Percentiles rank a stretch among this genome's conserved stretches.
phyloP scores from a whole-genome alignment of 768 basidiomycete species.

The Hirschioporus abietinus region DNA sequence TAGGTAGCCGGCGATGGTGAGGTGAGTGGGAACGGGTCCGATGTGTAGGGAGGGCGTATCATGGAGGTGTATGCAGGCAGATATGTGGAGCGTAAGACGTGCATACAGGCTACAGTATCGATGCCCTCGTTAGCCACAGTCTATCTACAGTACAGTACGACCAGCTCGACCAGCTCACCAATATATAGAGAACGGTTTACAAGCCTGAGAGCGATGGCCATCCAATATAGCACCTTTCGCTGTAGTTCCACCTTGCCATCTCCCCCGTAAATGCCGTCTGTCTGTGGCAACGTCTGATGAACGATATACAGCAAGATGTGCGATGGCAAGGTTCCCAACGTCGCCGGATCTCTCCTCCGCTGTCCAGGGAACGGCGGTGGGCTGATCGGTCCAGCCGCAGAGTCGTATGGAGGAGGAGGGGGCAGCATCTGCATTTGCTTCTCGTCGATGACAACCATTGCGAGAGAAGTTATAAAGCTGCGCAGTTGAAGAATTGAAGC shows the following conservation, averaged over 20 bases:
- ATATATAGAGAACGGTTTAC: constrained; percentile 65
- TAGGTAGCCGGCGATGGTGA: constrained; percentile 18
- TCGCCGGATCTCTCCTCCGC: constrained; percentile 8
- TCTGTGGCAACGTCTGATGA: constrained; percentile 55
- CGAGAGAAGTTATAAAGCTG: not conserved
- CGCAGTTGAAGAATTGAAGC: not conserved
- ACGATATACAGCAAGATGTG: constrained; percentile 69
- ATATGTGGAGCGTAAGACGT: constrained; percentile 72
- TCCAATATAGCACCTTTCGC: constrained; percentile 68
- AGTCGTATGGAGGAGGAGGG: constrained; percentile 33
- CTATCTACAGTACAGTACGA: not conserved
- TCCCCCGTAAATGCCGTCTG: constrained; percentile 29
- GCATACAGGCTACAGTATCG: constrained; percentile 58
- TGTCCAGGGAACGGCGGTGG: constrained; percentile 31
- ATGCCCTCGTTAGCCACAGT: not conserved
- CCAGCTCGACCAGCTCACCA: constrained; percentile 32
- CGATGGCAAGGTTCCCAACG: constrained; percentile 40
- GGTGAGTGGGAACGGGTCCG: constrained; percentile 69
- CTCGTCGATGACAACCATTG: constrained; percentile 44
- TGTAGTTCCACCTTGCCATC: constrained; percentile 42
- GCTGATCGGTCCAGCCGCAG: constrained; percentile 12
- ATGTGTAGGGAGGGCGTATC: constrained; percentile 64
- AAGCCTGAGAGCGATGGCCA: constrained; percentile 54
- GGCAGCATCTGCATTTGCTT: constrained; percentile 29
- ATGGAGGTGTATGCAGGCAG: constrained; percentile 58